A percentile compares a stretch with the other conserved stretches of the same genome.
phyloP scores from a whole-genome alignment of 2,329 filamentous ascomycete species.

The Ceratocystis eucalypticola region DNA sequence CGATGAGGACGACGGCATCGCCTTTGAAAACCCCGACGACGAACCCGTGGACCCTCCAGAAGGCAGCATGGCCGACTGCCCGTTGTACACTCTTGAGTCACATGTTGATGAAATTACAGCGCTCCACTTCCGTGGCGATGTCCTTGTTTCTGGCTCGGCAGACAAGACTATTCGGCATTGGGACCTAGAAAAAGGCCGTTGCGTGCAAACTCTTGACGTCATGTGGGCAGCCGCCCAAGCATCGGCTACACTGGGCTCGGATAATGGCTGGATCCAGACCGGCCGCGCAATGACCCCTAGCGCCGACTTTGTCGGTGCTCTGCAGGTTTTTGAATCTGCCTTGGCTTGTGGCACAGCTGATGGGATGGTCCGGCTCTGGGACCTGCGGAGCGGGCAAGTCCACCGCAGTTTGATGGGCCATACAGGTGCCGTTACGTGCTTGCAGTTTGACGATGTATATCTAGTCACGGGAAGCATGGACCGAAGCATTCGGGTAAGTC shows the following conservation, averaged over 20 bases:
- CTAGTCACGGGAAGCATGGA: slow-evolving; percentile 87
- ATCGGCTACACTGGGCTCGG: slow-evolving; percentile 51
- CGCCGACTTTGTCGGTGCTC: slow-evolving; percentile 83
- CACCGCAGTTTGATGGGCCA: slow-evolving; percentile 91
- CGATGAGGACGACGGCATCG: slow-evolving; percentile 49
- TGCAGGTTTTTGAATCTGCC: slow-evolving; percentile 93
- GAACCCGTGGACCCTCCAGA: slow-evolving; percentile 54
- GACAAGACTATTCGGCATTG: slow-evolving; percentile 97
- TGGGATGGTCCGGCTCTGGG: slow-evolving; percentile 93
- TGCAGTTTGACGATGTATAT: slow-evolving; percentile 94
- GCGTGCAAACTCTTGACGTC: slow-evolving; percentile 92
- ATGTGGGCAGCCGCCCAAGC: slow-evolving; percentile 95
- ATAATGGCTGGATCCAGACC: slow-evolving; percentile 59
- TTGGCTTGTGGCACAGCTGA: slow-evolving; percentile 93
- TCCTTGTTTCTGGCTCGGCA: slow-evolving; percentile 84
- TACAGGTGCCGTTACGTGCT: slow-evolving; percentile 80
- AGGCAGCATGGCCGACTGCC: slow-evolving; percentile 78
- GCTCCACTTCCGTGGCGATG: slow-evolving; percentile 76
- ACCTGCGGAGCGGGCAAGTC: slow-evolving; percentile 92
- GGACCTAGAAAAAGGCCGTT: slow-evolving; percentile 94
- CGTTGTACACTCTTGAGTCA: slow-evolving; percentile 73
- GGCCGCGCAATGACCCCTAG: slow-evolving; percentile 38
- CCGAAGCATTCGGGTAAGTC: slow-evolving; percentile 79
- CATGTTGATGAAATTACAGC: slow-evolving; percentile 93
- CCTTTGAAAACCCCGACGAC: slow-evolving; percentile 58